Evolutionary conservation across 1,284 basidiomycete species (phyloP), one percentile per base, ranked within the genome.

Genomic region (Sanguinoderma infundibulare): DNA sequence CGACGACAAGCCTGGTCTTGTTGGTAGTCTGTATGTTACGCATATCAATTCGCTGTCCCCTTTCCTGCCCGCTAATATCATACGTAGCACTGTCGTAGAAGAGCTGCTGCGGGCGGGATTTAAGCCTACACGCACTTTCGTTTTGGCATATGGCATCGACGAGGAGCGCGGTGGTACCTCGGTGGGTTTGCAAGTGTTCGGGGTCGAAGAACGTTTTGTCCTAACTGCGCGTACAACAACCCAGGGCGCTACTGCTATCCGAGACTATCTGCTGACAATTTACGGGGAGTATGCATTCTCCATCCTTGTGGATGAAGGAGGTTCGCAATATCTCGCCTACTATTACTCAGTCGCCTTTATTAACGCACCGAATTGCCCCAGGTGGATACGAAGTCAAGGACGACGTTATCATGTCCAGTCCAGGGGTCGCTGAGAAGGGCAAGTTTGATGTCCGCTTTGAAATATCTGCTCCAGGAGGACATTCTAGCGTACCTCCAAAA

Each of bases 121-220:
- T 66, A 65, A 75, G 36, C 87, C 86, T 0, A 73, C 75, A 12
- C 78, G 87, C 5, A 80, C 81, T 0, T 74, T 92, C 46, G 78
- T 92, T 14, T 75, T 90, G 26, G 83, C 85, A 2, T 86, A 85
- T 60, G 91, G 91, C 14, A 86, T 85, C 54, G 90, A 92, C 69
- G 91, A 92, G 68, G 90, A 92, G 73, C 74, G 79, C 2, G 77
- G 81, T 24, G 87, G 87, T 3, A 72, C 78, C 36, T 78, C 79
- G 5, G 83, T 81, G 61, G 56, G 74, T 72, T 74, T 57, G 62
- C 2, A 51, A 14, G 12, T 14, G 26, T 28, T 8, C 14, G 7
- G 8, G 12, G 8, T 14, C 3, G 12, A 15, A 32, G 34, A 51
- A n/a, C 3, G n/a, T n/a, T n/a, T n/a, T n/a, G n/a, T n/a, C 32